Conservation (phyloP, 1,284 basidiomycete species). For the Rhizopogon parksii region DNA sequence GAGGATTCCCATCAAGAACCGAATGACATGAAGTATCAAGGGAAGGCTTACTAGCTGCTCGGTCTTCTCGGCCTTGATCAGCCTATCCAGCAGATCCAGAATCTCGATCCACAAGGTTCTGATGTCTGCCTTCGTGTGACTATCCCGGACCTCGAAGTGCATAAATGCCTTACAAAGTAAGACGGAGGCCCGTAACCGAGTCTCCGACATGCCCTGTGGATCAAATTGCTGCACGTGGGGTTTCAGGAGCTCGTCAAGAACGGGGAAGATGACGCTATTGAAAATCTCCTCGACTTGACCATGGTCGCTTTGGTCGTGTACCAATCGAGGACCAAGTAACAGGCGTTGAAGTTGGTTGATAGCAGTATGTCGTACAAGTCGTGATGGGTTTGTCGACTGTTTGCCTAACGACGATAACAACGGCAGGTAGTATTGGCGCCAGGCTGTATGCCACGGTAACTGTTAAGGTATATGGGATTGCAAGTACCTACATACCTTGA, state of each 20-base stretch:
- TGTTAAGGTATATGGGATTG: constrained; percentile 11
- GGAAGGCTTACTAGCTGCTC: constrained; percentile 73
- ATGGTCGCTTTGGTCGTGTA: constrained; percentile 50
- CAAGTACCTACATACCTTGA: constrained; percentile 37
- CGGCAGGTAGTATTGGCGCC: constrained; percentile 78
- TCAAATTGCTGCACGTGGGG: constrained; percentile 77
- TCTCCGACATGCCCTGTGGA: constrained; percentile 84
- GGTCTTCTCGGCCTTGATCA: constrained; percentile 80
- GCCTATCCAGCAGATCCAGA: constrained; percentile 83
- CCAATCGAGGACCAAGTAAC: constrained; percentile 73
- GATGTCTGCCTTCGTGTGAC: constrained; percentile 60
- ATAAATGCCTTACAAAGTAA: constrained; percentile 94
- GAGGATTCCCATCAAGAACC: constrained; percentile 12
- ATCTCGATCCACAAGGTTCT: constrained; percentile 84
- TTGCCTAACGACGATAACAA: constrained; percentile 72
- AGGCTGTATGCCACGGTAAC: constrained; percentile 44
- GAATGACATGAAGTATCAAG: neutral
- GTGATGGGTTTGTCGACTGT: constrained; percentile 81
- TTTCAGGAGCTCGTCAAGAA: constrained; percentile 88
- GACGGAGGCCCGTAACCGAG: constrained; percentile 79
- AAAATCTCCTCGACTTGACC: constrained; percentile 78
- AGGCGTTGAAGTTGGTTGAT: constrained; percentile 84
- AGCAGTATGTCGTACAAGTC: constrained; percentile 81
- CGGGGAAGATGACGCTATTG: constrained; percentile 85
- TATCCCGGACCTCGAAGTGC: constrained; percentile 80